A percentile compares a stretch with the other conserved stretches of the same genome.
phyloP scores from a whole-genome alignment of 2,329 filamentous ascomycete genomes.

The Phyllosticta citrichinensis region DNA sequence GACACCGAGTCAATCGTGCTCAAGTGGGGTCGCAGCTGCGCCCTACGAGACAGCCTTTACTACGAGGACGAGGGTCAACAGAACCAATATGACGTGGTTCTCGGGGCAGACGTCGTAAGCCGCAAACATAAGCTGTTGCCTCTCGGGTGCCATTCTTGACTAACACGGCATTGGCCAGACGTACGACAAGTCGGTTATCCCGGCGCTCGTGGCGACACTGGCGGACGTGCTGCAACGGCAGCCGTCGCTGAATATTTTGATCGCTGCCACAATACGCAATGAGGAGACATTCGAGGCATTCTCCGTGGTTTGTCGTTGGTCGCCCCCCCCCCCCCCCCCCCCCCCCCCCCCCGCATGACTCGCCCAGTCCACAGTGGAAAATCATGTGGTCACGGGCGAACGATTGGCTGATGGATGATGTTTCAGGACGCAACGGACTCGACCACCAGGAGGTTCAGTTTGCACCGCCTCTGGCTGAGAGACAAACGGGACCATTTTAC shows the following conservation, averaged over 20 bases:
- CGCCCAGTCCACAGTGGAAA: not conserved
- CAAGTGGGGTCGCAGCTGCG: slow-evolving; percentile 53
- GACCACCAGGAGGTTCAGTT: slow-evolving; percentile 23
- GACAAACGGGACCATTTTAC: slow-evolving; percentile 57
- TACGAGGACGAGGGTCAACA: slow-evolving; percentile 23
- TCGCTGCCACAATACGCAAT: slow-evolving; percentile 64
- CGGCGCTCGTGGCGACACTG: slow-evolving; percentile 55
- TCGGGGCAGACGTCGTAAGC: slow-evolving; percentile 62
- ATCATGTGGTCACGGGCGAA: not conserved
- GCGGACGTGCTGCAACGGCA: slow-evolving; percentile 50
- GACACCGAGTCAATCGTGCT: slow-evolving; percentile 39
- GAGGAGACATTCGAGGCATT: slow-evolving; percentile 58
- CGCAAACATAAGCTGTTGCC: not conserved
- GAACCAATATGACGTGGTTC: slow-evolving; percentile 47
- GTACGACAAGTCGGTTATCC: slow-evolving; percentile 57
- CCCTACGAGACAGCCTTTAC: slow-evolving; percentile 11
- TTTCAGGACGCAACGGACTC: slow-evolving; percentile 31
- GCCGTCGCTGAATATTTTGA: slow-evolving; percentile 48
- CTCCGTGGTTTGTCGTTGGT: slow-evolving; percentile 45
- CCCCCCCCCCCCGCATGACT: slow-evolving; percentile 7
- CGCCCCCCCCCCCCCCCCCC: too few species aligned
- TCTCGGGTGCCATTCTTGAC: not conserved
- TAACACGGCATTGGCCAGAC: slow-evolving; percentile 36
- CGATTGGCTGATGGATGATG: slow-evolving; percentile 11
- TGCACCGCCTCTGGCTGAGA: slow-evolving; percentile 20